Conservation (phyloP, 176 grass and related monocot genomes). For the Zoysia japonica region DNA sequence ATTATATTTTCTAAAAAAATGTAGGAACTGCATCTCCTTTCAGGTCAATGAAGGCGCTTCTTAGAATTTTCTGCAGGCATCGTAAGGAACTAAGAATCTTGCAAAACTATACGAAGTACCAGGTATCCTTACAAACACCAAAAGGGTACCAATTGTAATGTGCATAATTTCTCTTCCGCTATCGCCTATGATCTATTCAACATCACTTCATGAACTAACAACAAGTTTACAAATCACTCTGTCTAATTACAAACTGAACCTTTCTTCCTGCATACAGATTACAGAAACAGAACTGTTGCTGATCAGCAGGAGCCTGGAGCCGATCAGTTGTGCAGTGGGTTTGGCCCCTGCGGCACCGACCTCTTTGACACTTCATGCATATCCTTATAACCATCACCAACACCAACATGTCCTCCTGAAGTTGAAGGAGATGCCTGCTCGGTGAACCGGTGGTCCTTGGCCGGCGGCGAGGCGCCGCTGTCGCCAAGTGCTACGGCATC, state of each 20-base stretch:
- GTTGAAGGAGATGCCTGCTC: not conserved
- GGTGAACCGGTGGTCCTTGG: conserved; percentile 1
- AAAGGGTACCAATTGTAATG: not conserved
- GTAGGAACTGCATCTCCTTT: not conserved
- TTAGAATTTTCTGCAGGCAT: not conserved
- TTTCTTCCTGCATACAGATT: not conserved
- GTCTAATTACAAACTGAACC: not conserved
- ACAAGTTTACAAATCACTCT: conserved; percentile 5
- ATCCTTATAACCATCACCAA: not conserved
- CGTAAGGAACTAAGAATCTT: not conserved
- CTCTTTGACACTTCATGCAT: conserved; percentile 58
- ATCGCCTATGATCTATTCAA: not conserved
- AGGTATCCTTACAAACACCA: not conserved
- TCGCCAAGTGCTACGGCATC: not conserved
- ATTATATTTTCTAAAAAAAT: not conserved
- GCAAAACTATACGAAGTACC: not conserved
- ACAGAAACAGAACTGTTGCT: not conserved
- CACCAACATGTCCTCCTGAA: not conserved
- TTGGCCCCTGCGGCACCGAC: conserved; percentile 72
- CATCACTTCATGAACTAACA: conserved; percentile 4
- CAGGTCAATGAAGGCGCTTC: not conserved
- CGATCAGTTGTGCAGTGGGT: conserved; percentile 80
- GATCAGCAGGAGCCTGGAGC: not conserved
- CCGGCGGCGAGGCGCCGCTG: not conserved
- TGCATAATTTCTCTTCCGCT: not conserved